Percentiles rank a stretch among this genome's conserved stretches.
These are phyloP conservation scores for Colletotrichum theobromicola DNA, from an alignment of 2,329 filamentous ascomycete species.

Conservation along the genomic window DNA sequence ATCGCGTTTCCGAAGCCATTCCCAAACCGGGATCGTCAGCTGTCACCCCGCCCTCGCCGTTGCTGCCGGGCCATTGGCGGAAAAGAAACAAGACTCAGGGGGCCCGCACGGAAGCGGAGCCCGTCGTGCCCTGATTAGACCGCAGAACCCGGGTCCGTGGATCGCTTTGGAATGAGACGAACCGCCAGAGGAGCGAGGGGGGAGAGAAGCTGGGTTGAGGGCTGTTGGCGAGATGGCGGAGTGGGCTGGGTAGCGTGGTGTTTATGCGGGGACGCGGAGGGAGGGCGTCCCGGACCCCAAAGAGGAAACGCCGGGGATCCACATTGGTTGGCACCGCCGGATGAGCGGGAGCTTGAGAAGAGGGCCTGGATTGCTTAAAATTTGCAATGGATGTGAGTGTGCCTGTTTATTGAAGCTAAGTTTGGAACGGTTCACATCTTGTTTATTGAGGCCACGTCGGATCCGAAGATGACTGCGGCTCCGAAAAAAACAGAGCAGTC, in stretches of 20 bases:
- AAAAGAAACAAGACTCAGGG: not conserved
- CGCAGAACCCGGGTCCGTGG: not conserved
- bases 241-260: not conserved
- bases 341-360: slow-evolving; percentile 7
- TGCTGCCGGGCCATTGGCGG: not conserved
- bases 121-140: not conserved
- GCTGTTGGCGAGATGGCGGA: not conserved
- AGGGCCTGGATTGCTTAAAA: not conserved
- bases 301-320: not conserved
- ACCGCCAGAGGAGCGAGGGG: not conserved
- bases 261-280: slow-evolving; percentile 21
- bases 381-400: not conserved
- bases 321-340: not conserved
- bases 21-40: not conserved
- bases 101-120: not conserved
- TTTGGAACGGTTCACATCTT: not conserved
- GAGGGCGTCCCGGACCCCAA: slow-evolving; percentile 20
- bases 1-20: not conserved
- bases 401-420: not conserved
- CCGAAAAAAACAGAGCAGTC: not conserved
- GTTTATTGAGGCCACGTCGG: not conserved
- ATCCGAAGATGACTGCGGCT: not conserved
- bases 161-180: not conserved
- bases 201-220: not conserved
- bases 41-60: not conserved